Evolutionary conservation across 1,139 yeast genomes (phyloP), one percentile per base, ranked within the genome.

Genomic region (Pneumocystis sp.): DNA sequence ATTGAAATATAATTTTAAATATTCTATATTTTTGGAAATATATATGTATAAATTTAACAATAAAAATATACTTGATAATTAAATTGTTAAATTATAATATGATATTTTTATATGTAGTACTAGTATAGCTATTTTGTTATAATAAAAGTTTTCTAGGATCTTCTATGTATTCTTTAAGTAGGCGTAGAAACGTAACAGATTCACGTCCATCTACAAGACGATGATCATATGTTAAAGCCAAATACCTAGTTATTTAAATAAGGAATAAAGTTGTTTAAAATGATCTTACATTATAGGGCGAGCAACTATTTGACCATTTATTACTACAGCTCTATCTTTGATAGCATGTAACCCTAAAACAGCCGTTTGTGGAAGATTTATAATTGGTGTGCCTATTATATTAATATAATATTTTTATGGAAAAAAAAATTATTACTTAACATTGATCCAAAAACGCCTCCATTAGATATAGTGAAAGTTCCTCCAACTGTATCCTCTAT

Each of bases 401-500:
- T 44, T 35, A 61, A 50, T 34, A 29, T 37, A 5, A 21, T 35
- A 39, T 25, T 17, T 37, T 21, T 50, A 1, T 25, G 3, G 7
- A 15, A 39, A 10, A 61, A 21, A 21, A 29, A 37, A 3, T 4
- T n/a, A 37, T 39, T 61, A 40, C 68, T 68, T 78, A 88, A 89
- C 72, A 93, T 82, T 45, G 98, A 93, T 70, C 99, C 99, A 74
- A 93, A 93, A 68, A 93, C 97, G 78, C 99, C 99, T 77, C 99
- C 99, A 80, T 93, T 93, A 68, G 98, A 93, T 74, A 93, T 93
- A 74, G 99, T 93, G 82, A 93, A 91, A 69, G 97, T 91, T 78
- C 99, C 99, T 77, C 99, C 98, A 69, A 97, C 85, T 98, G 95
- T 93, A 78, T 93, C 99, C 81, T 93, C 99, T 72, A 93, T 81